Base-by-base conservation (phyloP, 2,329 filamentous ascomycete species). In the Neophaeococcomyces mojaviensis region DNA sequence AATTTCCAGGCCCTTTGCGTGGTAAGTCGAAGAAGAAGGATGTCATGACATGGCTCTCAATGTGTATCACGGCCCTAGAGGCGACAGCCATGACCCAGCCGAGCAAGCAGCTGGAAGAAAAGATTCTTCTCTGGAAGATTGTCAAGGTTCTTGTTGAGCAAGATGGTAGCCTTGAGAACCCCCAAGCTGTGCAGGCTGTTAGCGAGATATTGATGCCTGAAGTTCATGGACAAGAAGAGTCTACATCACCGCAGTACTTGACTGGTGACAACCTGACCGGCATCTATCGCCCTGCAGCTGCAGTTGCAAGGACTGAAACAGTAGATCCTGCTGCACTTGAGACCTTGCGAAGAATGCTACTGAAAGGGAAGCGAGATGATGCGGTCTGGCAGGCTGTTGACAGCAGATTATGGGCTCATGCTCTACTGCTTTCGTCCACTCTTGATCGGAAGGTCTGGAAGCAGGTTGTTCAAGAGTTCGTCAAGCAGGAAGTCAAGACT, bases 1-100 rank as follows among this genome's bases (percentile, higher is more conserved):
- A 82, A 55, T 97, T 97, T 59, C 92, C 92, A 0, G 92, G 92
- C 0, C 92, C 94, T 2, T 69, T 98, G 22, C 88, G 84, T 64
- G 77, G 81, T 33, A 97, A 96, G 61, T 81, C 82, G 1, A 97
- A 95, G 73, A 98, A 98, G 73, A 98, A 97, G 69, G 90, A 98
- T 45, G 78, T 88, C 0, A 57, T 89, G 35, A 66, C 79, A 2
- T 98, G 94, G 92, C 72, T 98, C 36, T 77, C 74, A 3, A 71
- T 76, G 49, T 87, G 83, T 43, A 90, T 97, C 46, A 82, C 86
- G 31, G 69, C 70, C 1, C 67, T 96, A 30, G 86, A 94, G 60
- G 77, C 72, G 35, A 55, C 62, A 41, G 39, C 76, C 68, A 55
- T 67, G 67, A 26, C 68, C 67, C 13, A 73, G 74, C 48, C 69